These are phyloP conservation scores for Phytopythium mirpurense DNA, from an alignment of 352 stramenopile genomes.

Conservation along the genomic window DNA sequence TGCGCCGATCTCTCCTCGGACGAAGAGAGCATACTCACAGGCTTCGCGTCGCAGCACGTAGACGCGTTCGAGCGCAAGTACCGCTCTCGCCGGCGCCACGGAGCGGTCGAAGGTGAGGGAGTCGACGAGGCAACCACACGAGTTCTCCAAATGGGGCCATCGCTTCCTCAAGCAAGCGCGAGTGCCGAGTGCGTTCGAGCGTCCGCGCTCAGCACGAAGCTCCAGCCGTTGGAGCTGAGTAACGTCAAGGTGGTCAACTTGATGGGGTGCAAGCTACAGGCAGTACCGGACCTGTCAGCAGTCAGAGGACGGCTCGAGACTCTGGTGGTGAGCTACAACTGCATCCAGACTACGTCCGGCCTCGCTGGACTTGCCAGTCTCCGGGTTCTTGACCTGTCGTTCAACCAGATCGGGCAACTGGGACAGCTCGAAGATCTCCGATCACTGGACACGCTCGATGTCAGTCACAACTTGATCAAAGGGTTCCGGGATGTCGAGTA, in stretches of 20 bases:
- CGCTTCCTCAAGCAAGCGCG: slow-evolving; percentile 11
- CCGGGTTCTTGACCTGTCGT: slow-evolving; percentile 53
- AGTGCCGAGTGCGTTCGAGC: neutral
- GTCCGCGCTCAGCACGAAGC: neutral
- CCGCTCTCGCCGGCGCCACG: slow-evolving; percentile 22
- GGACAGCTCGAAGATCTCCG: slow-evolving; percentile 34
- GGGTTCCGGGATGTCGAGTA: slow-evolving; percentile 46
- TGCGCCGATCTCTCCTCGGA: neutral
- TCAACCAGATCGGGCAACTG: slow-evolving; percentile 49
- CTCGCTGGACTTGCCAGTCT: slow-evolving; percentile 34
- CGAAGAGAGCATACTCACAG: neutral
- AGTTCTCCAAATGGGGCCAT: slow-evolving; percentile 40
- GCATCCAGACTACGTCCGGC: slow-evolving; percentile 32
- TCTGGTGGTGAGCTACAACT: slow-evolving; percentile 72
- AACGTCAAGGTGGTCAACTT: slow-evolving; percentile 45
- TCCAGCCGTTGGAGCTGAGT: slow-evolving; percentile 13
- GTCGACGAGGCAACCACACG: slow-evolving; percentile 23
- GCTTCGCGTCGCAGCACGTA: slow-evolving; percentile 11
- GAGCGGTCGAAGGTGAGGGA: slow-evolving; percentile 10
- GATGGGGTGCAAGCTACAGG: slow-evolving; percentile 43
- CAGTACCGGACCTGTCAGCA: slow-evolving; percentile 34
- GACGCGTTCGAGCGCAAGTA: slow-evolving; percentile 64
- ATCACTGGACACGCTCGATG: slow-evolving; percentile 37
- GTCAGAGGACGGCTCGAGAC: slow-evolving; percentile 43
- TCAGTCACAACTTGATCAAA: slow-evolving; percentile 61